These are phyloP conservation scores for Udeniomyces megalosporus DNA, from an alignment of 768 basidiomycete genomes.

Conservation along the genomic window DNA sequence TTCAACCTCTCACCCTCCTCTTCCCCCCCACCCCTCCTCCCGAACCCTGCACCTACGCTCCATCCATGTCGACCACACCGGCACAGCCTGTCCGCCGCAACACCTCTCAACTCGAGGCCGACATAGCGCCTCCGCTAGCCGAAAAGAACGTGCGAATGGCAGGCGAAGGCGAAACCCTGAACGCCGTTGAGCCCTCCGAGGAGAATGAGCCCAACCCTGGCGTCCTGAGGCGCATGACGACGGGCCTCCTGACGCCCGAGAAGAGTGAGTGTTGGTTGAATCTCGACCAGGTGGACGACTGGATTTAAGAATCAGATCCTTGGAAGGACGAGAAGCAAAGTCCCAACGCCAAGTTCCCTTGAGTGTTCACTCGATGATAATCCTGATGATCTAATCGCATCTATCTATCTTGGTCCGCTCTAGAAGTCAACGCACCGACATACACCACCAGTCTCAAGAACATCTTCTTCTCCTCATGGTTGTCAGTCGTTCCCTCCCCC, in stretches of 20 bases:
- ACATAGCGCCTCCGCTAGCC: neutral
- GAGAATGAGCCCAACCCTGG: neutral
- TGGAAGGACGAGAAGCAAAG: neutral
- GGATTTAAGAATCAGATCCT: neutral
- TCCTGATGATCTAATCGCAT: neutral
- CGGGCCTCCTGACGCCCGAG: neutral
- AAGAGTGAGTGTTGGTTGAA: neutral
- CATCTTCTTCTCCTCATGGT: constrained; percentile 5
- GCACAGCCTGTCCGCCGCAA: neutral
- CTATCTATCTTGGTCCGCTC: neutral
- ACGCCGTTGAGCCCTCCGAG: neutral
- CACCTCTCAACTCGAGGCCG: neutral
- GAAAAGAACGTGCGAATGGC: neutral
- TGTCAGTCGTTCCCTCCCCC: neutral
- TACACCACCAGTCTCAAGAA: constrained; percentile 2
- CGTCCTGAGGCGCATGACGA: neutral
- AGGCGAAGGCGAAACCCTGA: too few species aligned
- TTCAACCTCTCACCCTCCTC: too few species aligned
- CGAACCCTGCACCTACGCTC: neutral
- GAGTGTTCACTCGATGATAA: too few species aligned
- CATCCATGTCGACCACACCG: neutral
- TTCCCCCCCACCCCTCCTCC: neutral
- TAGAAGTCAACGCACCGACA: neutral
- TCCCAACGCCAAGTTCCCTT: too few species aligned
- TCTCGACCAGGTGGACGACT: neutral